Base-by-base conservation (phyloP, 73 alveolate species). In the Paramecium caudatum region DNA sequence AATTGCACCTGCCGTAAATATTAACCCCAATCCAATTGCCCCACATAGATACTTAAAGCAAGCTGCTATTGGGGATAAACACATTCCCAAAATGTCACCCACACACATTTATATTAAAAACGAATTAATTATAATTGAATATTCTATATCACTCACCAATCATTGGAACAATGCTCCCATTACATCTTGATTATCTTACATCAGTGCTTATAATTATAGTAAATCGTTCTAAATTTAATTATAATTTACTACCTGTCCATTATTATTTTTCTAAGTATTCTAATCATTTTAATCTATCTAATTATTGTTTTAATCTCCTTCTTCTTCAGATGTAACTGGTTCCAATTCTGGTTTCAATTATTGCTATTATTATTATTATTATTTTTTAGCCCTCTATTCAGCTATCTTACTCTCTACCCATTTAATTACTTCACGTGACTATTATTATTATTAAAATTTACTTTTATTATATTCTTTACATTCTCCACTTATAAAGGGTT, bases 91-190 rank as follows among this genome's bases (percentile, higher is more conserved):
- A 15, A 74, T 43, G 47, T 74, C 88, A 37, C 88, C 88, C 16
- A 74, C 43, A 43, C 88, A 74, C 88, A 74, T 74, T 37, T 19
- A 21, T 41, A 74, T 41, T 37, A 74, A 74, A 74, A 68, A 68
- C 84, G 84, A 68, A 68, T 68, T 68, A 68, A 34, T 68, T 34
- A 68, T 68, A 68, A 55, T 55, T 43, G 23, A 16, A 55, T 55
- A 27, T 55, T 55, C 80, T 55, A 55, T 55, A 55, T 27, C n/a
- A n/a, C n/a, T n/a, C n/a, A n/a, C n/a, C n/a, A n/a, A n/a, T n/a
- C n/a, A n/a, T n/a, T n/a, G n/a, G n/a, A n/a, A n/a, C n/a, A n/a
- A n/a, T n/a, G n/a, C n/a, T n/a, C n/a, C n/a, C n/a, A n/a, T n/a
- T n/a, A n/a, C n/a, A n/a, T n/a, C n/a, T n/a, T n/a, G n/a, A n/a